Evolutionary conservation across 2,329 filamentous ascomycete species (phyloP).

Genomic region (Penicillium sp.): DNA sequence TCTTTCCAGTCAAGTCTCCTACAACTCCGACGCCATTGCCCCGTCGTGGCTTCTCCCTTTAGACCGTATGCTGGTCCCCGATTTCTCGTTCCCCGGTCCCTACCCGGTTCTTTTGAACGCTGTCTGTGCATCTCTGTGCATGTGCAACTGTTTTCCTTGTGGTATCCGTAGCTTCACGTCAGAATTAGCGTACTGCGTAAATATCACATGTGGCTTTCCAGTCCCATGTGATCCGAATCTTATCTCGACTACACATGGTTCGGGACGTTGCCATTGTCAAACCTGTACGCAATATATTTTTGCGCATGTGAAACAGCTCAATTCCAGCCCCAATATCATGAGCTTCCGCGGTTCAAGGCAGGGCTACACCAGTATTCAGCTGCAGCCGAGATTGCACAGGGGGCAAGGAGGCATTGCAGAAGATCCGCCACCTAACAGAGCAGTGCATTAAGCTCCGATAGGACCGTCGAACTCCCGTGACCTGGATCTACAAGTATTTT

Average conservation of each 20-base stretch:
- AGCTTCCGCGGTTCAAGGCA: constrained; percentile 9
- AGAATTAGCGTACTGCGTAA: constrained; percentile 7
- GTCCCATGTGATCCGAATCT: constrained; percentile 18
- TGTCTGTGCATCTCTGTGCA: background rate
- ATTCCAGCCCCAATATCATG: constrained; percentile 2
- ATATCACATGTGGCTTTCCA: constrained; percentile 8
- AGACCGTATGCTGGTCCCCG: background rate
- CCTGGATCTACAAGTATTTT: background rate
- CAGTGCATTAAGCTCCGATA: background rate
- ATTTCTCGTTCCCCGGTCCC: background rate
- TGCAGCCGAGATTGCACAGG: constrained; percentile 4
- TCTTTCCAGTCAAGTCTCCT: background rate
- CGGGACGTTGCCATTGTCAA: background rate
- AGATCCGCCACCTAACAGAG: constrained; percentile 2
- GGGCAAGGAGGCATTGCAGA: constrained; percentile 1
- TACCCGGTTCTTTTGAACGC: background rate
- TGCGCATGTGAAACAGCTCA: constrained; percentile 8
- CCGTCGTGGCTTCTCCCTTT: background rate
- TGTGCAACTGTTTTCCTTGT: background rate
- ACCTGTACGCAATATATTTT: background rate
- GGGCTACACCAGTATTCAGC: background rate
- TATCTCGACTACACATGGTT: constrained; percentile 10
- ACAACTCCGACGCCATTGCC: background rate
- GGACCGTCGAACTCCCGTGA: background rate
- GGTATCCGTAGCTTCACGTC: constrained; percentile 8